phyloP scores from a whole-genome alignment of 2,329 filamentous ascomycete genomes.

The Exophiala spinifera region DNA sequence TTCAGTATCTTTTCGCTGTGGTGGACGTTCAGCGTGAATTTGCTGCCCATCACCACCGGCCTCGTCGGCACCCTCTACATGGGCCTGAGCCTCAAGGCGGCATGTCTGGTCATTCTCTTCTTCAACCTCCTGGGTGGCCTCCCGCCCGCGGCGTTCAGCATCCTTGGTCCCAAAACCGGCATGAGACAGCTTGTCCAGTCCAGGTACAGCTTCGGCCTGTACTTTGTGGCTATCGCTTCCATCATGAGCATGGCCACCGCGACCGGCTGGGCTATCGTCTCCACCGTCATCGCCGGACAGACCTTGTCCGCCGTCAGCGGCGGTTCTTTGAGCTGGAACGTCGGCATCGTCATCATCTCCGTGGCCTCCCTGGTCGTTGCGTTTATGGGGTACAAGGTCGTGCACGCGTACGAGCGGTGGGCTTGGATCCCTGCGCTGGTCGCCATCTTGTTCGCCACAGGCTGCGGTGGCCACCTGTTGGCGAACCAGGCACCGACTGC shows the following conservation, averaged over 20 bases:
- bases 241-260: not conserved
- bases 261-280: not conserved
- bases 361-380: not conserved
- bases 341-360: constrained; percentile 7
- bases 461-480: constrained; percentile 25
- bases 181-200: constrained; percentile 4
- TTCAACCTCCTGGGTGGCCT: constrained; percentile 4
- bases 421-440: constrained; percentile 25
- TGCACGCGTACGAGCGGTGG: constrained; percentile 1
- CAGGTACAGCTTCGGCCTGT: constrained; percentile 6
- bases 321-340: not conserved
- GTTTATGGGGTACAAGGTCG: constrained; percentile 2
- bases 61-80: not conserved
- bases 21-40: constrained; percentile 48
- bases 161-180: constrained; percentile 1
- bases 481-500: constrained; percentile 34
- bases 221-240: not conserved
- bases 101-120: not conserved
- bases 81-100: constrained; percentile 3
- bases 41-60: constrained; percentile 2
- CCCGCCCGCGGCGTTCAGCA: not conserved
- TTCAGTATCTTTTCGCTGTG: constrained; percentile 64
- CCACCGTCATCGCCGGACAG: not conserved
- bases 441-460: constrained; percentile 23
- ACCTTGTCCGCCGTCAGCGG: not conserved